These are phyloP conservation scores for Thalia dealbata DNA, from an alignment of 176 grass and related monocot species.

Conservation along the genomic window DNA sequence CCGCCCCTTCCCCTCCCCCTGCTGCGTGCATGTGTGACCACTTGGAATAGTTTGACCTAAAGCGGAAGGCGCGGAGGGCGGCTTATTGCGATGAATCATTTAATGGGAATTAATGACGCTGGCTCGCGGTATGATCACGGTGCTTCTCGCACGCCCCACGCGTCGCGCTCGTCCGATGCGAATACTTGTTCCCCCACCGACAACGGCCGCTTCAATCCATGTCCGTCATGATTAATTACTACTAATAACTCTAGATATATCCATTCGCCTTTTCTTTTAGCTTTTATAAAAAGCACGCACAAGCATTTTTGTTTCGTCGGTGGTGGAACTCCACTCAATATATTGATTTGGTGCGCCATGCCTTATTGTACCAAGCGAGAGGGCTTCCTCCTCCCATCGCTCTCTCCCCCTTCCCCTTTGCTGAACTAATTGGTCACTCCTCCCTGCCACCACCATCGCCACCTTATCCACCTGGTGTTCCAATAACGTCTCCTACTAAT, in stretches of 20 bases:
- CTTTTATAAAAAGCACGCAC: neutral
- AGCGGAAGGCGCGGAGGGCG: too few relatives aligned
- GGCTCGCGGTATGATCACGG: too few relatives aligned
- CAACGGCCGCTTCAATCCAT: neutral
- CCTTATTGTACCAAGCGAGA: neutral
- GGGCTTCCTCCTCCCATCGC: neutral
- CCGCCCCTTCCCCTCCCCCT: too few relatives aligned
- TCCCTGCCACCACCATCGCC: neutral
- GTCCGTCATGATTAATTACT: neutral
- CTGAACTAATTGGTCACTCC: neutral
- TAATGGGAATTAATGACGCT: too few relatives aligned
- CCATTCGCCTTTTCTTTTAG: neutral
- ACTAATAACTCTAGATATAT: too few relatives aligned
- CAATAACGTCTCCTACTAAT: neutral
- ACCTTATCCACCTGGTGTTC: neutral
- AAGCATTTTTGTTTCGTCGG: too few relatives aligned
- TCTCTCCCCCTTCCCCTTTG: neutral
- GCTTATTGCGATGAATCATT: too few relatives aligned
- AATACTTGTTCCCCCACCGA: neutral
- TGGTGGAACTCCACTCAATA: neutral
- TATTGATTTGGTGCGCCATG: neutral
- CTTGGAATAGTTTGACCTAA: too few relatives aligned
- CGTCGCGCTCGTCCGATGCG: neutral
- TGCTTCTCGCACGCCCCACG: constrained; percentile 11
- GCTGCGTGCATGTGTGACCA: too few relatives aligned